Evolutionary conservation across 129 eudicot genomes (phyloP).

Genomic region (Flaveria trinervia): DNA sequence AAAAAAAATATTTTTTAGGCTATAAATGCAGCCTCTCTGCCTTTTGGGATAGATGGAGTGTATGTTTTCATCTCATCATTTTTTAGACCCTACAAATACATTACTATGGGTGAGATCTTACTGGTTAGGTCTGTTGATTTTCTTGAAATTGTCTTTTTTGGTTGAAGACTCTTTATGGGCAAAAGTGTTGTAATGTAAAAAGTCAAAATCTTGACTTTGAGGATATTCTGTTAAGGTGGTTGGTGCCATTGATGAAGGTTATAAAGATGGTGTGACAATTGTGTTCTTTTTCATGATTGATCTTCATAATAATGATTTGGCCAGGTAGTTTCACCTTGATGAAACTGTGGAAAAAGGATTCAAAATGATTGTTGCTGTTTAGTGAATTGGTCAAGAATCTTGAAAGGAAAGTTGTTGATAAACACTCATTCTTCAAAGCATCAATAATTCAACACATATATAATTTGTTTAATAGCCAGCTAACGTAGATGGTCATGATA

Average conservation of each 20-base stretch:
- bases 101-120: too few relatives aligned
- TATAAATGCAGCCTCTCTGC: too few relatives aligned
- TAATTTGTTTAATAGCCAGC: background rate
- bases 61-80: too few relatives aligned
- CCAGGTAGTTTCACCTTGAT: slow-evolving; percentile 5
- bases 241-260: slow-evolving; percentile 29
- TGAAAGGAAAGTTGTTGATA: slow-evolving; percentile 14
- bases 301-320: slow-evolving; percentile 25
- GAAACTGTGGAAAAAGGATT: slow-evolving; percentile 25
- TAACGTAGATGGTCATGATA: background rate
- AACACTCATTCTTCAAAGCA: background rate
- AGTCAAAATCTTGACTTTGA: slow-evolving; percentile 23
- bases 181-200: slow-evolving; percentile 17
- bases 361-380: slow-evolving; percentile 24
- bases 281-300: slow-evolving; percentile 25
- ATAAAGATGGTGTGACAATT: slow-evolving; percentile 25
- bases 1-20: too few relatives aligned
- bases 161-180: slow-evolving; percentile 14
- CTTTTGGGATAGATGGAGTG: too few relatives aligned
- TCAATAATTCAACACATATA: background rate
- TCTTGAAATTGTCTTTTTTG: background rate
- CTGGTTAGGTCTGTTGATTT: background rate
- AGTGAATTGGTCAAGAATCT: slow-evolving; percentile 34
- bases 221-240: slow-evolving; percentile 37
- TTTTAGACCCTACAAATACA: too few relatives aligned